phyloP scores from a whole-genome alignment of 2,329 filamentous ascomycete species.

The Aspergillus sp. region DNA sequence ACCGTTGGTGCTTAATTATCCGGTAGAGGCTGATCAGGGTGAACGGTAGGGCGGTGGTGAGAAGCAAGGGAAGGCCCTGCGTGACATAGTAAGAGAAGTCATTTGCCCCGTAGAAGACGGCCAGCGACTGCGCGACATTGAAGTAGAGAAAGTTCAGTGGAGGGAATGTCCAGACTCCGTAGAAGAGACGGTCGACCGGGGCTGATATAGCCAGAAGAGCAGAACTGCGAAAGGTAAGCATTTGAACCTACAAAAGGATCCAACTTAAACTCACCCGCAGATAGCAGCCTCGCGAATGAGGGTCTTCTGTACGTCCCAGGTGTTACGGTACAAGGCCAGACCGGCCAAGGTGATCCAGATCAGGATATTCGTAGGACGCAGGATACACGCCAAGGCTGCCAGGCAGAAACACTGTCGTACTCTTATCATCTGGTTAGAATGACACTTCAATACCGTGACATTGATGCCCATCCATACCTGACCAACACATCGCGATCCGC shows the following conservation, averaged over 20 bases:
- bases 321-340: constrained; percentile 42
- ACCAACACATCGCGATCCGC: constrained; percentile 4
- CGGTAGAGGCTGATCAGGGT: constrained; percentile 56
- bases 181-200: constrained; percentile 68
- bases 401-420: constrained; percentile 60
- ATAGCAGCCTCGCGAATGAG: constrained; percentile 57
- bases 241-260: constrained; percentile 14
- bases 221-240: constrained; percentile 30
- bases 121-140: constrained; percentile 79
- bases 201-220: constrained; percentile 56
- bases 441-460: neutral
- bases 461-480: no score
- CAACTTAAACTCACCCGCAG: constrained; percentile 38
- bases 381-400: constrained; percentile 71
- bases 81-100: constrained; percentile 88
- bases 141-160: constrained; percentile 81
- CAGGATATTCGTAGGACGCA: constrained; percentile 81
- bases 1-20: constrained; percentile 33
- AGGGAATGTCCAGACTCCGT: constrained; percentile 78
- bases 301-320: constrained; percentile 38
- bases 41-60: constrained; percentile 77
- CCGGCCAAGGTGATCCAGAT: constrained; percentile 67
- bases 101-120: constrained; percentile 87
- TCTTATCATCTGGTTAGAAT: constrained; percentile 26
- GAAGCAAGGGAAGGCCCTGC: constrained; percentile 78